Base-by-base conservation (phyloP, 2,329 filamentous ascomycete genomes). In the Aspergillus nomiae region DNA sequence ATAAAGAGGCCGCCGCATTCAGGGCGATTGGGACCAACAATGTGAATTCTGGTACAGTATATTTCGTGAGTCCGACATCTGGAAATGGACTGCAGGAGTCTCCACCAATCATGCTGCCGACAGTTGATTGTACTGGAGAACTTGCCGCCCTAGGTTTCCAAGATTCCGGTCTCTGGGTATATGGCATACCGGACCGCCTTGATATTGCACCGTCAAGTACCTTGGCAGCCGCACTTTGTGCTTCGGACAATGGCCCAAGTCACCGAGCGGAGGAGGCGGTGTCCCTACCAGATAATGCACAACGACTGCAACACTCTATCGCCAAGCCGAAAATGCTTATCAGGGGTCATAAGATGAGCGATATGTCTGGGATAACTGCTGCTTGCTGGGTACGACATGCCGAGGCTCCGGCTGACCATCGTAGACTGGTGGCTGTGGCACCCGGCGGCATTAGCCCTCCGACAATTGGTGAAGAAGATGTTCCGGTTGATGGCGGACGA, bases 401-500 rank as follows among this genome's bases (percentile, higher is more conserved):
- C 61, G 81, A 82, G 12, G 76, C 77, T 48, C 81, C 83, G 24
- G 62, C 86, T 88, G 70, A 83, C 84, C 51, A 62, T 63, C 76
- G 78, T 65, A 74, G 81, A 62, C 80, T 95, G 28, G 82, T 93
- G n/a, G 84, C 90, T 36, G 89, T 90, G 46, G 91, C 91, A 7
- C 87, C 89, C 28, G 91, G 91, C 36, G 87, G 92, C 21, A 83
- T 87, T 30, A 84, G 85, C 0, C 81, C 84, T 0, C 83, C 86
- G 79, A 86, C 48, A 1, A 84, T 87, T 3, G 89, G 92, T 61
- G 89, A 92, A 66, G 90, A 92, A 67, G 88, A 87, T 54, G 86
- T 91, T 70, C 91, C 92, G 66, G 85, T 92, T n/a, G 92, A 94
- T 70, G 91, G 91, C 8, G 91, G 91, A 16, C 85, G 91, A 64